Percentiles rank a stretch among this genome's conserved stretches.
Evolutionary conservation across 2,329 filamentous ascomycete genomes (phyloP).

Genomic region (Epichloe coenophiala): DNA sequence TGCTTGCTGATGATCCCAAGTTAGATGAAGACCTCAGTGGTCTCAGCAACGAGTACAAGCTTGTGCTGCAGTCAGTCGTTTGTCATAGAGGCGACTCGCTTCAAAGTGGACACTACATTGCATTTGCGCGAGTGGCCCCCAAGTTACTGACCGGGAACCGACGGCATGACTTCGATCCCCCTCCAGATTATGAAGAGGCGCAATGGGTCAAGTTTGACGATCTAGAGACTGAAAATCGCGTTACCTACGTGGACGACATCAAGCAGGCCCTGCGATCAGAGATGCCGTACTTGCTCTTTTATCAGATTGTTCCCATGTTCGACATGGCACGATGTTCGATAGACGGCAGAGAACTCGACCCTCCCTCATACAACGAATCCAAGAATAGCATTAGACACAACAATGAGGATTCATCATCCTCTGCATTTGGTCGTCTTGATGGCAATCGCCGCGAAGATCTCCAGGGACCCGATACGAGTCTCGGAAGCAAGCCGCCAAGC

Average conservation of each 20-base stretch:
- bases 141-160: slow-evolving; percentile 47
- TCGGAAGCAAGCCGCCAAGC: slow-evolving; percentile 28
- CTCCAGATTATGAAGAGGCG: slow-evolving; percentile 54
- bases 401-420: slow-evolving; percentile 8
- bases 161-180: slow-evolving; percentile 39
- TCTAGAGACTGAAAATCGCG: slow-evolving; percentile 51
- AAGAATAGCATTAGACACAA: slow-evolving; percentile 22
- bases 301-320: slow-evolving; percentile 80
- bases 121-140: slow-evolving; percentile 65
- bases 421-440: neutral
- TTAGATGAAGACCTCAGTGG: slow-evolving; percentile 43
- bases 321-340: slow-evolving; percentile 43
- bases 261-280: slow-evolving; percentile 67
- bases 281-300: slow-evolving; percentile 89
- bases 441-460: slow-evolving; percentile 13
- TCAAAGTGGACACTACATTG: slow-evolving; percentile 82
- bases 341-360: slow-evolving; percentile 33
- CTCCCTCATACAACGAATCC: slow-evolving; percentile 46
- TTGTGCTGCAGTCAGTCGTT: slow-evolving; percentile 80
- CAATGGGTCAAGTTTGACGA: slow-evolving; percentile 93
- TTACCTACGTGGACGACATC: slow-evolving; percentile 64
- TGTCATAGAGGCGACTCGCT: slow-evolving; percentile 81
- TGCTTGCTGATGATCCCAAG: slow-evolving; percentile 59
- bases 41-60: slow-evolving; percentile 81
- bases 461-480: slow-evolving; percentile 10